Base-by-base conservation (phyloP, 176 grass and related monocot genomes). In the Cenchrus fungigraminus region DNA sequence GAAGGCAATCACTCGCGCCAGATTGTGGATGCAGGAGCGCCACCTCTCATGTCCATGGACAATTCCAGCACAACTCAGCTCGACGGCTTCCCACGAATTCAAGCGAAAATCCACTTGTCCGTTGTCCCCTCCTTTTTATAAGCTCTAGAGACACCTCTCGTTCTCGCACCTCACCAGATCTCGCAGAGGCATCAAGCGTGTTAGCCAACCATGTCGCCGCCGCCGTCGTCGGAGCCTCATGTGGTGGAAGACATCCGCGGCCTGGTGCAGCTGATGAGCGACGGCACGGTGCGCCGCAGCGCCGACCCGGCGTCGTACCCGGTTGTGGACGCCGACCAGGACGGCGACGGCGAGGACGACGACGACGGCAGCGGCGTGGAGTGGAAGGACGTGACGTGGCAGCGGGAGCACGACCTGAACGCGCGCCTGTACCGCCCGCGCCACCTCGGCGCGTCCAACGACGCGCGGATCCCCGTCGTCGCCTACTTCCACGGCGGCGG, bases 401-500 rank as follows among this genome's bases (percentile, higher is more conserved):
- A 69, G 12, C 49, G 28, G 6, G 14, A 15, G 16, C 79, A 83
- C 37, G 78, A 44, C 16, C 88, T 83, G 22, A 43, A 73, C 83
- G 73, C 64, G 65, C 79, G 84, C 37, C 88, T 86, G 31, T 86
- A 86, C 78, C 67, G 69, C 4, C 77, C 88, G 6, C 32, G 70
- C 22, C 42, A 44, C 52, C 52, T 60, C 7, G 20, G 42, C 80
- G 55, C 64, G 29, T 25, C 63, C 86, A 45, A 76, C 65, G n/a
- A n/a, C 15, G 71, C 50, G 8, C 81, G 49, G 64, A 16, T 86
- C 55, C 83, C 88, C 56, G 65, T 86, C 32, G 50, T 90, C 55
- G 79, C 81, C 46, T 90, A 86, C 79, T 90, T 90, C 88, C 88
- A 90, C 88, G 83, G 83, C 83, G 88, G 83, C 47, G 83, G 83